phyloP scores from a whole-genome alignment of 768 basidiomycete genomes.

The Leccinellum luteum region DNA sequence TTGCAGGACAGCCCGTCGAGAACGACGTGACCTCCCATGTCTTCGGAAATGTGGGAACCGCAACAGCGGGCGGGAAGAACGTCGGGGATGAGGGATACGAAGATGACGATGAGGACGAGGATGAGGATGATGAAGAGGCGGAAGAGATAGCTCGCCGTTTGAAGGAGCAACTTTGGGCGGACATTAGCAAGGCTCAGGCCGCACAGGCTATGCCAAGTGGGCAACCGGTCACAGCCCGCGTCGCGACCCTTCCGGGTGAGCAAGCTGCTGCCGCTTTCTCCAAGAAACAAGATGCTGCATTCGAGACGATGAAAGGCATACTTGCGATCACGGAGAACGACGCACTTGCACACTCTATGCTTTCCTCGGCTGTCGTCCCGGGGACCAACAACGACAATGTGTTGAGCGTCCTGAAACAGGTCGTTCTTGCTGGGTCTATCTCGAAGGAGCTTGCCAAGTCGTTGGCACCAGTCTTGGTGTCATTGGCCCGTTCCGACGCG shows the following conservation, averaged over 20 bases:
- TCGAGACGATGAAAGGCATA: constrained; percentile 65
- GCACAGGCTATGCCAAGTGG: constrained; percentile 31
- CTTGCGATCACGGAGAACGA: constrained; percentile 58
- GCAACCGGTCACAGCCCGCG: constrained; percentile 2
- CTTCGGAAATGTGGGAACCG: background rate
- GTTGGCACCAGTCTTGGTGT: constrained; percentile 60
- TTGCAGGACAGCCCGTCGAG: constrained; percentile 5
- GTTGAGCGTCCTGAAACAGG: constrained; percentile 51
- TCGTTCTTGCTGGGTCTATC: constrained; percentile 46
- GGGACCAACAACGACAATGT: constrained; percentile 44
- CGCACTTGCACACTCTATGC: constrained; percentile 49
- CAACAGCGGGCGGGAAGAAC: constrained; percentile 29
- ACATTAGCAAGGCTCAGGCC: constrained; percentile 63
- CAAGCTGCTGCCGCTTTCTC: constrained; percentile 17
- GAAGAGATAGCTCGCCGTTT: constrained; percentile 71
- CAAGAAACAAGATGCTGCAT: constrained; percentile 53
- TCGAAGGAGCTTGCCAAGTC: constrained; percentile 52
- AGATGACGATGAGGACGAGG: constrained; percentile 56
- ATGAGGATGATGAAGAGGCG: constrained; percentile 57
- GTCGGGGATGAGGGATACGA: constrained; percentile 44
- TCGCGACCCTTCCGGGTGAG: constrained; percentile 1
- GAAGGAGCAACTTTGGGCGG: constrained; percentile 77
- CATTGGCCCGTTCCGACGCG: constrained; percentile 60
- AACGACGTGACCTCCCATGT: background rate
- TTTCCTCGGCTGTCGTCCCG: constrained; percentile 52